Percentiles rank a stretch among this genome's conserved stretches.
Evolutionary conservation across 495 filamentous ascomycete genomes (phyloP).

Genomic region (Beverwykella pulmonaria): DNA sequence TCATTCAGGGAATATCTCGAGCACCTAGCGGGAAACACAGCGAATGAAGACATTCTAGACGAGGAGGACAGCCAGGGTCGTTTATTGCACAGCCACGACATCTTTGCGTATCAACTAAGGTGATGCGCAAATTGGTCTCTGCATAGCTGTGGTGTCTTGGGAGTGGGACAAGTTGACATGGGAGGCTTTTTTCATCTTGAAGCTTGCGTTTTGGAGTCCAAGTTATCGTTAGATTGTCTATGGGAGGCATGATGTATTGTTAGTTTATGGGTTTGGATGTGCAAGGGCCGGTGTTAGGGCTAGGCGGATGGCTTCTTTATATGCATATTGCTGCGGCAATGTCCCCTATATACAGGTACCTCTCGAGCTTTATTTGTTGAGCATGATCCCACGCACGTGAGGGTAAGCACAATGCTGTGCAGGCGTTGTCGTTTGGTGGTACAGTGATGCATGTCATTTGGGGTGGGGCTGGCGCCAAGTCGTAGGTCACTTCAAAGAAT

Average conservation of each 20-base stretch:
- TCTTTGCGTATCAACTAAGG: slow-evolving; percentile 32
- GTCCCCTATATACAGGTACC: too few species aligned
- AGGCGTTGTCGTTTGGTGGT: too few species aligned
- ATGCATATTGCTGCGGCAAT: too few species aligned
- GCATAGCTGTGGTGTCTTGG: not conserved
- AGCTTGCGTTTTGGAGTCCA: not conserved
- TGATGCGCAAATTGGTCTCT: slow-evolving; percentile 1
- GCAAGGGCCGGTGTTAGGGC: not conserved
- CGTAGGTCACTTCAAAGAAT: too few species aligned
- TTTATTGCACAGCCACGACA: slow-evolving; percentile 30
- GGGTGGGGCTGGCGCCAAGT: too few species aligned
- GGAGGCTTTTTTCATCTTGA: not conserved
- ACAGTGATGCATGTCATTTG: too few species aligned
- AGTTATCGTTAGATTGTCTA: not conserved
- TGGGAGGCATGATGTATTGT: not conserved
- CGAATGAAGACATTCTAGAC: slow-evolving; percentile 29
- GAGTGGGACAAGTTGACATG: not conserved
- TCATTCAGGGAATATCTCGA: slow-evolving; percentile 31
- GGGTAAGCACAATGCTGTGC: too few species aligned
- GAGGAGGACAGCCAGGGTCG: slow-evolving; percentile 34
- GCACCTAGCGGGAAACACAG: slow-evolving; percentile 23
- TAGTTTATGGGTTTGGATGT: not conserved
- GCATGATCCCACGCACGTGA: too few species aligned
- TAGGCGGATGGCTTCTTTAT: not conserved
- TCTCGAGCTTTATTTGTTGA: too few species aligned